Base-by-base conservation (phyloP, 441 rosid genomes). In the Syzygium malaccense region DNA sequence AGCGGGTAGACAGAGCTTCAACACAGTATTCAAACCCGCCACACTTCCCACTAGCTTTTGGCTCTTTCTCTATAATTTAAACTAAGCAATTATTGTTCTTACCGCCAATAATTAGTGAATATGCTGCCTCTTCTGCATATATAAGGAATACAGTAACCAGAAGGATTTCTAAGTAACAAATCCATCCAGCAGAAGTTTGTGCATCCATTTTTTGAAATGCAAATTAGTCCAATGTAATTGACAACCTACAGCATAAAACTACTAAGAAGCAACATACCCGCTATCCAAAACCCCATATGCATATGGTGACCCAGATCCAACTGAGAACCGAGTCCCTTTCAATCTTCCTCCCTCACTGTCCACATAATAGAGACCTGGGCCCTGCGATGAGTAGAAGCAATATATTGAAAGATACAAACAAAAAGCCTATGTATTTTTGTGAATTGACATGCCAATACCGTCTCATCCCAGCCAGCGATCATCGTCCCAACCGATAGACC, bases 391-490 rank as follows among this genome's bases (percentile, higher is more conserved):
- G 85, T 51, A 87, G 26, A 88, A 19, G 86, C 87, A 62, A 86
- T 14, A 89, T 85, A 87, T n/a, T 45, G 56, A 32, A 23, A 12
- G 32, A 51, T 12, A 56, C 85, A 85, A 20, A 80, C 55, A n/a
- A 53, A 32, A 83, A n/a, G 26, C 28, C 30, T 79, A 85, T 12
- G 62, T 23, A 51, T 49, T 45, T 51, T 41, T 58, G 11, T 80
- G 1, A 57, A 75, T 89, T 88, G 87, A 87, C 13, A 56, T 62
- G 56, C 30, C 17, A 86, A 89, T 92, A 96, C 99, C 88, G 99
- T 97, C 92, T 98, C 99, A 91, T 96, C 99, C 98, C 99, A 98
- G 90, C 99, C 99, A 86, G 99, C 99, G 89, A 98, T 97, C 99
- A 97, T 98, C 55, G 99, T 98, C 78, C 99, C 99, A 78, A 97